Base-by-base conservation (phyloP, 2,329 filamentous ascomycete species). In the Cadophora luteo-olivacea region DNA sequence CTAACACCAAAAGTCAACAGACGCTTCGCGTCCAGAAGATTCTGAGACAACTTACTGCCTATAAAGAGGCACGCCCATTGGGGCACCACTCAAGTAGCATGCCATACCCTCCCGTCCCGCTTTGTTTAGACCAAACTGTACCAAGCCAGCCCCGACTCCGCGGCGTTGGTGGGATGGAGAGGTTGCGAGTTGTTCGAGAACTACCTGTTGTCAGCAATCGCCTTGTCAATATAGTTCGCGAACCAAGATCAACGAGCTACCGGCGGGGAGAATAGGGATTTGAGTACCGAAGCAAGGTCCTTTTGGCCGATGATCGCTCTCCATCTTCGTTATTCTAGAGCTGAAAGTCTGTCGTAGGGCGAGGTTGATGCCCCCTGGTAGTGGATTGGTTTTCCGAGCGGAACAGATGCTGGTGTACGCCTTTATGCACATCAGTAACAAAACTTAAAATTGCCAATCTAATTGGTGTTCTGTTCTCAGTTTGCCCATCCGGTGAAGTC, bases 351-450 rank as follows among this genome's bases (percentile, higher is more conserved):
- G n/a, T 1, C 64, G 1, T 0, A 61, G 24, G 1, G 16, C 14
- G 12, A 55, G 45, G 32, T 66, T 61, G 22, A 24, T n/a, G n/a
- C 64, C 54, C 61, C 25, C 11, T 32, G 64, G 64, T n/a, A 58
- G 52, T 8, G 36, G 52, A 41, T 57, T 38, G 38, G n/a, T 2
- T 16, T 6, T 24, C 51, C 45, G 54, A 22, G 33, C 38, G 8
- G 12, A 22, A 4, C 32, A 7, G 22, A 65, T 29, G 38, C 19
- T 36, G 36, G 16, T 48, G 22, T 48, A 36, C 32, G 52, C 52
- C 63, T 65, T 55, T 55, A 29, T n/a, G n/a, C 6, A 5, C 25
- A 6, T 52, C 49, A 54, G 36, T 33, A 22, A 38, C 5, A n/a
- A 22, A 16, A 24, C 19, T 9, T 3, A 41, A 41, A 64, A 14